Percentiles rank a stretch among this genome's conserved stretches.
These are phyloP conservation scores for Lipomyces orientalis DNA, from an alignment of 805 yeast species.

Conservation along the genomic window DNA sequence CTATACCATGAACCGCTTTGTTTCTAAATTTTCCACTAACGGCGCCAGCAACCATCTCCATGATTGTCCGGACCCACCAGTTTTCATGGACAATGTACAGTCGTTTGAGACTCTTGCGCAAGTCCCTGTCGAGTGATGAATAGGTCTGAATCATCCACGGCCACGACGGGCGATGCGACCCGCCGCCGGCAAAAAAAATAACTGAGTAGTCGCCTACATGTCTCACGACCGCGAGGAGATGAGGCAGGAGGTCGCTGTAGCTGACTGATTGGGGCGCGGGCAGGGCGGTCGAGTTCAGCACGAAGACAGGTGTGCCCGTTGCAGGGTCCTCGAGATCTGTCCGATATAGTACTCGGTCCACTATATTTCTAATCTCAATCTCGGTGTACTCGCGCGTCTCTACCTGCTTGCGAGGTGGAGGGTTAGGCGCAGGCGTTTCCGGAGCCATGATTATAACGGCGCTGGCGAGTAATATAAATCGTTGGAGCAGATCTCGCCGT, in stretches of 20 bases:
- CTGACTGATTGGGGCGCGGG: conserved; percentile 62
- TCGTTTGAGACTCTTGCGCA: conserved; percentile 60
- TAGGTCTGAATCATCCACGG: conserved; percentile 70
- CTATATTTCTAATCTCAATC: conserved; percentile 32
- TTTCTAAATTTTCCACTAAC: conserved; percentile 54
- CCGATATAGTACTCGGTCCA: conserved; percentile 38
- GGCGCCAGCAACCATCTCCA: conserved; percentile 71
- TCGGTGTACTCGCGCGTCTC: conserved; percentile 12
- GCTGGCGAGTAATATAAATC: conserved; percentile 5
- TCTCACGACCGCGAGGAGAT: conserved; percentile 65
- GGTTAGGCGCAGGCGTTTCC: background rate
- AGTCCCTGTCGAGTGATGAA: conserved; percentile 61
- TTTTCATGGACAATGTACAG: conserved; percentile 86
- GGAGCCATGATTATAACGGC: conserved; percentile 5
- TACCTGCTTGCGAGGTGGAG: conserved; percentile 3
- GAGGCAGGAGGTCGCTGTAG: conserved; percentile 60
- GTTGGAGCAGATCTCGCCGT: conserved; percentile 6
- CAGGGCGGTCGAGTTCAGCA: conserved; percentile 80
- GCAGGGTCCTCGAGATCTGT: conserved; percentile 69
- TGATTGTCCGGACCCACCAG: conserved; percentile 82
- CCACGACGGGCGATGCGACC: conserved; percentile 66
- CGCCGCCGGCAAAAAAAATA: conserved; percentile 82
- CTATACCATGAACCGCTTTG: conserved; percentile 54
- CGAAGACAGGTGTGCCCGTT: conserved; percentile 71
- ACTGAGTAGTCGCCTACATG: conserved; percentile 61